A percentile compares a stretch with the other conserved stretches of the same genome.
These are phyloP conservation scores for Phialocephala subalpina DNA, from an alignment of 2,329 filamentous ascomycete genomes.

Conservation along the genomic window DNA sequence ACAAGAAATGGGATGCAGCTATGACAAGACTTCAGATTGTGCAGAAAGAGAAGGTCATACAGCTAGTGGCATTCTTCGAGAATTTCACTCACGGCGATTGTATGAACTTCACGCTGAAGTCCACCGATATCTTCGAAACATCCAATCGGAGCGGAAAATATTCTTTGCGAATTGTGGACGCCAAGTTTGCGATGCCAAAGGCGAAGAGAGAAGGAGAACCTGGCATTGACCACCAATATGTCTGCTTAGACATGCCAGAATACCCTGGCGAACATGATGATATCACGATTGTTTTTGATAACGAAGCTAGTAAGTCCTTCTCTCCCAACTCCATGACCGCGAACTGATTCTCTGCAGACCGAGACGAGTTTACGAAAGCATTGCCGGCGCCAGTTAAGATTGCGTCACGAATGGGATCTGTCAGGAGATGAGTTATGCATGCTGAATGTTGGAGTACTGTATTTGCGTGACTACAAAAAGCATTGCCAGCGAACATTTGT, in stretches of 20 bases:
- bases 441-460: constrained; percentile 14
- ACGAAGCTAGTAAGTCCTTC: constrained; percentile 56
- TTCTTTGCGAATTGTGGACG: constrained; percentile 83
- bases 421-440: constrained; percentile 39
- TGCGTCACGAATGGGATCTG: constrained; percentile 44
- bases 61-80: constrained; percentile 87
- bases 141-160: constrained; percentile 71
- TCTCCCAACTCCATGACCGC: constrained; percentile 17
- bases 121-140: constrained; percentile 82
- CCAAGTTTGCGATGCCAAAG: constrained; percentile 85
- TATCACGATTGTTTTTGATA: constrained; percentile 85
- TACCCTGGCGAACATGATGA: constrained; percentile 94
- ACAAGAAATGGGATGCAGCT: constrained; percentile 93
- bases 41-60: constrained; percentile 75
- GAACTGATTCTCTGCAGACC: constrained; percentile 32
- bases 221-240: constrained; percentile 72
- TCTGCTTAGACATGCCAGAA: constrained; percentile 87
- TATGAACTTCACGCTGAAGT: constrained; percentile 88
- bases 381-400: constrained; percentile 45
- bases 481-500: constrained; percentile 8
- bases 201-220: constrained; percentile 56
- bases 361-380: constrained; percentile 39
- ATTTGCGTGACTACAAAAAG: constrained; percentile 11
- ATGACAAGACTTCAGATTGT: constrained; percentile 83
- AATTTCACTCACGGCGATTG: constrained; percentile 87